Conservation (phyloP, 1,284 basidiomycete genomes). For the Moesziomyces antarcticus region DNA sequence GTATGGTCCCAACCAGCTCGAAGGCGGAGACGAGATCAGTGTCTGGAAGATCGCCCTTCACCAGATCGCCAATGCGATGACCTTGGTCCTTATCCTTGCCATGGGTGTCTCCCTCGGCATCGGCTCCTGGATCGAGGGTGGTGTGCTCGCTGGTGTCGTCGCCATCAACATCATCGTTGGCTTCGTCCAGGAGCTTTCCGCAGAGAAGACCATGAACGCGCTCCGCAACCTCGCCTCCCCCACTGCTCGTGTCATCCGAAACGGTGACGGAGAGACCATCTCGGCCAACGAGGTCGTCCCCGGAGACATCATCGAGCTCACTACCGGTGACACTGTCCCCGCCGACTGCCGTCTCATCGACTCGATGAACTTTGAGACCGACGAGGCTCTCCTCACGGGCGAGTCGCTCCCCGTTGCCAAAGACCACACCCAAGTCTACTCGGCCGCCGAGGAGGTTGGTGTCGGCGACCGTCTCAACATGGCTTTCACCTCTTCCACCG, state of each 20-base stretch:
- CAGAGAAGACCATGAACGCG: slow-evolving; percentile 75
- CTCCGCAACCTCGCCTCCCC: slow-evolving; percentile 74
- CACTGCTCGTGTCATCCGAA: slow-evolving; percentile 74
- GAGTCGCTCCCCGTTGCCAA: slow-evolving; percentile 77
- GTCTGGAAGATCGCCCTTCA: slow-evolving; percentile 56
- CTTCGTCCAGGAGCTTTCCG: slow-evolving; percentile 73
- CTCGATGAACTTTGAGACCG: slow-evolving; percentile 69
- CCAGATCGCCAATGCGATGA: slow-evolving; percentile 67
- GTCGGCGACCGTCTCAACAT: slow-evolving; percentile 75
- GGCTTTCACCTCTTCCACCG: slow-evolving; percentile 74
- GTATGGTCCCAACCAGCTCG: slow-evolving; percentile 63
- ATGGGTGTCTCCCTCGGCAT: slow-evolving; percentile 75
- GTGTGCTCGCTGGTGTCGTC: slow-evolving; percentile 76
- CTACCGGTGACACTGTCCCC: slow-evolving; percentile 63
- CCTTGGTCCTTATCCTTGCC: slow-evolving; percentile 71
- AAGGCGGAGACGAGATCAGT: slow-evolving; percentile 60
- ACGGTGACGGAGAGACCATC: slow-evolving; percentile 71
- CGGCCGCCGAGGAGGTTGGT: slow-evolving; percentile 45
- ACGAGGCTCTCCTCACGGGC: slow-evolving; percentile 78
- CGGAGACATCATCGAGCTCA: slow-evolving; percentile 68
- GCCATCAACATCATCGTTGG: slow-evolving; percentile 71
- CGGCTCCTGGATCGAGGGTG: slow-evolving; percentile 75
- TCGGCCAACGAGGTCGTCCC: slow-evolving; percentile 75
- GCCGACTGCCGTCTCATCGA: slow-evolving; percentile 65
- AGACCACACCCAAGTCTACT: slow-evolving; percentile 62